Evolutionary conservation across 2,329 filamentous ascomycete genomes (phyloP).

Genomic region (Furcasterigmium furcatum): DNA sequence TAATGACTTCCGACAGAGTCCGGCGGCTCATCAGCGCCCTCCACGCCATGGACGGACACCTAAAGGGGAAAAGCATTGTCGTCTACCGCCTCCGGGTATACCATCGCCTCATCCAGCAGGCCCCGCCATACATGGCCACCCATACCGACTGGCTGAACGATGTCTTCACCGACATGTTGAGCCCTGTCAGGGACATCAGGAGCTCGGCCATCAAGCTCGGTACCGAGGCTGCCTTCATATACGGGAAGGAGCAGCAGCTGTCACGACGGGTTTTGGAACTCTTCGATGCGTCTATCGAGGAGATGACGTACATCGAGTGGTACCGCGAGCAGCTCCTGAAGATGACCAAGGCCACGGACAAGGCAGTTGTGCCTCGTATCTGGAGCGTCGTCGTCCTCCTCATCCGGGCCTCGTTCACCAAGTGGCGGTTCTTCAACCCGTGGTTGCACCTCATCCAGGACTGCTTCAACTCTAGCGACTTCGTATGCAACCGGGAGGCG

Average conservation of each 20-base stretch:
- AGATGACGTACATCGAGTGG: slow-evolving; percentile 64
- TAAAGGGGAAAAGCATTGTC: slow-evolving; percentile 78
- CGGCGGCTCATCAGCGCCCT: slow-evolving; percentile 68
- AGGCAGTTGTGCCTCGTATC: slow-evolving; percentile 73
- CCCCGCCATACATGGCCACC: slow-evolving; percentile 64
- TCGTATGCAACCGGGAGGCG: slow-evolving; percentile 66
- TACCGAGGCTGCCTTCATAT: slow-evolving; percentile 62
- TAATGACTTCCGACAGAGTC: slow-evolving; percentile 70
- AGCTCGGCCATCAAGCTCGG: slow-evolving; percentile 72
- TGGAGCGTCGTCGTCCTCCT: slow-evolving; percentile 84
- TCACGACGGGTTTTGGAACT: slow-evolving; percentile 65
- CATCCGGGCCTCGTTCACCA: slow-evolving; percentile 61
- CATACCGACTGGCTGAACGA: slow-evolving; percentile 79
- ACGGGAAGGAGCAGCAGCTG: slow-evolving; percentile 67
- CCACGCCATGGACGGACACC: slow-evolving; percentile 67
- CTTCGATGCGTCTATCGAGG: slow-evolving; percentile 54
- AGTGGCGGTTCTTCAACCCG: slow-evolving; percentile 69
- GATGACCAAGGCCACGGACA: slow-evolving; percentile 59
- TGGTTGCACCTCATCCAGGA: slow-evolving; percentile 79
- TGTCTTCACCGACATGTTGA: slow-evolving; percentile 78
- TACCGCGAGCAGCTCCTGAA: slow-evolving; percentile 63
- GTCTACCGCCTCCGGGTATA: slow-evolving; percentile 78
- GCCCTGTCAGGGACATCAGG: slow-evolving; percentile 73
- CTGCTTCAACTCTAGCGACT: slow-evolving; percentile 79
- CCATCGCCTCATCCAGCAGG: slow-evolving; percentile 70